Evolutionary conservation across 1,139 yeast genomes (phyloP).

Genomic region (Casaregolazyma lundiana): DNA sequence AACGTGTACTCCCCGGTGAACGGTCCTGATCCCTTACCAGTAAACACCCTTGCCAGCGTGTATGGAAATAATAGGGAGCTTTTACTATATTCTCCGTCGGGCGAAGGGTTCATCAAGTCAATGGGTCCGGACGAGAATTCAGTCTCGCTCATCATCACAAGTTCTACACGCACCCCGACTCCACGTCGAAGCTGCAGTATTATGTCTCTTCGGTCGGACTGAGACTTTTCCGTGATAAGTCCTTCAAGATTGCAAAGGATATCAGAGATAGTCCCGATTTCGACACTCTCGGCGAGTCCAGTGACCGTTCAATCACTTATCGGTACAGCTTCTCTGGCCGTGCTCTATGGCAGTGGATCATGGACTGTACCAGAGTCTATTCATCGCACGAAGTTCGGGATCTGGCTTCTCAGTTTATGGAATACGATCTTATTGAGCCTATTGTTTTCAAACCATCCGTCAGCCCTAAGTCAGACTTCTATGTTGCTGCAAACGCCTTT

Average conservation of each 20-base stretch:
- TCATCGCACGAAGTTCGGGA: constrained; percentile 55
- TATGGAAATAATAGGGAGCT: constrained; percentile 13
- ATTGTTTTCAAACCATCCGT: constrained; percentile 16
- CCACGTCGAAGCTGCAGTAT: constrained; percentile 76
- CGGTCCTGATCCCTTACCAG: constrained; percentile 34
- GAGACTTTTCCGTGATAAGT: constrained; percentile 47
- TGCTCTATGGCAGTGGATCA: constrained; percentile 78
- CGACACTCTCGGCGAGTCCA: neutral
- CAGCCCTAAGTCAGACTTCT: constrained; percentile 5
- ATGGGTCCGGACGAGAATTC: neutral
- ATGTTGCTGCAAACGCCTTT: constrained; percentile 35
- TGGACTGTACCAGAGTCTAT: constrained; percentile 79
- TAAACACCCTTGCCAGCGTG: constrained; percentile 13
- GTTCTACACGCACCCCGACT: constrained; percentile 83
- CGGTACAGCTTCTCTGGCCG: constrained; percentile 64
- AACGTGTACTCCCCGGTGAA: constrained; percentile 63
- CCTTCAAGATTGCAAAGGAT: constrained; percentile 6
- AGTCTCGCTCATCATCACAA: constrained; percentile 53
- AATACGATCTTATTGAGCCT: constrained; percentile 43
- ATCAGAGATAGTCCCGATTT: neutral
- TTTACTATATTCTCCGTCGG: constrained; percentile 13
- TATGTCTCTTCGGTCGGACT: constrained; percentile 67
- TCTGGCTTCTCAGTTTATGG: constrained; percentile 54
- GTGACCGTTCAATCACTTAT: neutral
- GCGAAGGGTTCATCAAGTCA: constrained; percentile 7